Conservation (phyloP, 768 basidiomycete species). For the Leucocoprinus leucothites region DNA sequence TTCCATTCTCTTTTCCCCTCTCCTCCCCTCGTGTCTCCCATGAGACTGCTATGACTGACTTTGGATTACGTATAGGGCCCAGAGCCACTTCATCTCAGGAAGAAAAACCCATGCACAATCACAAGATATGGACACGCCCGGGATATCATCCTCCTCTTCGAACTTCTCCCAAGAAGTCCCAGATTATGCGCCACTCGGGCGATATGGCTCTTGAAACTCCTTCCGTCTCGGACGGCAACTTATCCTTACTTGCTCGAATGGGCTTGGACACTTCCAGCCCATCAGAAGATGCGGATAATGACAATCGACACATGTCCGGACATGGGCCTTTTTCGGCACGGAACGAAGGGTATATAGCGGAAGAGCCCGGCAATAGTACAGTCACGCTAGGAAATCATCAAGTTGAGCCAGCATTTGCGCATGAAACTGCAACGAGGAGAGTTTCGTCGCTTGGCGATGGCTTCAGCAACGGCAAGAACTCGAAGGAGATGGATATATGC, state of each 20-base stretch:
- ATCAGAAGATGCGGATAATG: neutral
- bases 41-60: slow-evolving; percentile 16
- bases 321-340: neutral
- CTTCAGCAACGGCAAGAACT: neutral
- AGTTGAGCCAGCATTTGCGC: neutral
- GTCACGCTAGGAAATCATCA: slow-evolving; percentile 2
- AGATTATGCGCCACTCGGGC: neutral
- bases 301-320: neutral
- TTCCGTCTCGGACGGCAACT: neutral
- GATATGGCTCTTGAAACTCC: neutral
- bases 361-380: neutral
- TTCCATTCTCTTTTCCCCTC: too few species aligned
- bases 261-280: neutral
- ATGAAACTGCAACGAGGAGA: neutral
- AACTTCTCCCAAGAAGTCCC: neutral
- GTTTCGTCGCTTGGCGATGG: neutral
- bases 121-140: slow-evolving; percentile 21
- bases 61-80: slow-evolving; percentile 18
- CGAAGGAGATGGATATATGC: neutral
- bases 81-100: slow-evolving; percentile 3
- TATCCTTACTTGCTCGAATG: slow-evolving; percentile 3
- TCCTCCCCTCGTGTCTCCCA: too few species aligned
- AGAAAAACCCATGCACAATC: slow-evolving; percentile 1
- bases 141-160: slow-evolving; percentile 7
- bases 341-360: neutral